Base-by-base conservation (phyloP, 257 asterid species). In the Solanum appendiculatum region DNA sequence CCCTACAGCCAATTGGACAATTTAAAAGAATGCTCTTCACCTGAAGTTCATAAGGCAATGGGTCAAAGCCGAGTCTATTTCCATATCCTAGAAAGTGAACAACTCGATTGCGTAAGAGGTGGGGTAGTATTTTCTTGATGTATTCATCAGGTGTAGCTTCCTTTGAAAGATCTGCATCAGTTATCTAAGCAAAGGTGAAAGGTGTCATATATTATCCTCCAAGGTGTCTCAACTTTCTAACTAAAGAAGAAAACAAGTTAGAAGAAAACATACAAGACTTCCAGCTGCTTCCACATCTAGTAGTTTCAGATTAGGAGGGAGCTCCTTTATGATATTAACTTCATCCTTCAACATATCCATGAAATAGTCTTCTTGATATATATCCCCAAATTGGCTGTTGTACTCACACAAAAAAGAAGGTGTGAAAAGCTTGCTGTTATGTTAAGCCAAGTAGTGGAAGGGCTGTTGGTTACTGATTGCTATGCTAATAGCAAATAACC, bases 81-180 rank as follows among this genome's bases (percentile, higher is more conserved):
- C 98, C 99, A 90, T 92, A 97, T 90, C 99, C 99, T 36, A 97
- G 98, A 88, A 97, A 94, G 91, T 95, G 98, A 89, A 97, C 98
- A 39, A 94, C 92, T 81, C 94, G 92, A 87, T 94, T 94, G 39
- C 87, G 95, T 87, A 84, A 27, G 82, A 97, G 90, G 86, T 95
- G 88, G 31, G 98, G 99, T 81, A 93, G 92, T 86, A 96, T 86
- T 13, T 90, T 95, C 56, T 70, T 86, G 11, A 95, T 88, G 89
- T 96, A 96, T 75, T 97, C 98, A 84, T 88, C 90, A n/a, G 96
- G 94, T 20, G 94, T 89, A 86, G 99, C 99, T 90, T 96, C 99
- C 88, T 97, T 97, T 5, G 98, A 74, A 82, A 97, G 93, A 90
- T 95, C 95, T 72, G 98, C 98, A 89, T 97, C 99, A 60, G 99